Evolutionary conservation across 148 eudicot species (phyloP), one percentile per base, ranked within the genome.

Genomic region (Selenicereus undatus): DNA sequence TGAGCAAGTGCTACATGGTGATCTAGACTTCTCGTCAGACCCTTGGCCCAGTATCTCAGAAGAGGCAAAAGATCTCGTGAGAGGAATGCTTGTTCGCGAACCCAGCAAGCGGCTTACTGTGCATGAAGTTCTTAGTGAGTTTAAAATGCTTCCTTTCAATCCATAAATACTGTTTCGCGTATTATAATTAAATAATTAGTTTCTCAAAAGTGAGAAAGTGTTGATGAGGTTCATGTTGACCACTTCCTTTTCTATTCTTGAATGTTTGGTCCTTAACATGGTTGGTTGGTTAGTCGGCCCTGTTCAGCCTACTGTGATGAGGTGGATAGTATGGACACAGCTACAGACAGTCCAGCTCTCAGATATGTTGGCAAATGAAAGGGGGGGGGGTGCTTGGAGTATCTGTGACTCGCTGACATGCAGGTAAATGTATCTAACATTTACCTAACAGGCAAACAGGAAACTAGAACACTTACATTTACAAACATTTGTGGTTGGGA

Each of bases 11-110:
- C 86, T 92, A 76, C 92, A 88, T 76, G 97, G 98, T 70, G 92
- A 94, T 81, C 93, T 94, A 43, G 98, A 94, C 86, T 94, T 94
- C 83, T 74, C 88, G 5, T 92, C 97, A 62, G 97, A 94, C 76
- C 97, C 97, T 71, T 94, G 98, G 98, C 98, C 98, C 32, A 86
- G 87, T 80, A 92, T 92, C 84, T 92, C 98, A 22, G 92, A 89
- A 66, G 86, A 91, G 79, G 98, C 98, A 83, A 92, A 92, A 88
- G 94, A 94, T 91, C 81, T 94, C 62, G 96, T 94, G 78, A 87
- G 94, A 51, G 92, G 76, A 90, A 94, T 94, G 98, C 97, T 94
- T 74, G 86, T 89, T 43, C 88, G 94, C 70, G 98, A 94, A 80
- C 97, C 97, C 3, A 90, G 71, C 81, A 91, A 84, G 75, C 93